These are phyloP conservation scores for Ophioceras dolichostomum DNA, from an alignment of 2,329 filamentous ascomycete genomes.

Conservation along the genomic window DNA sequence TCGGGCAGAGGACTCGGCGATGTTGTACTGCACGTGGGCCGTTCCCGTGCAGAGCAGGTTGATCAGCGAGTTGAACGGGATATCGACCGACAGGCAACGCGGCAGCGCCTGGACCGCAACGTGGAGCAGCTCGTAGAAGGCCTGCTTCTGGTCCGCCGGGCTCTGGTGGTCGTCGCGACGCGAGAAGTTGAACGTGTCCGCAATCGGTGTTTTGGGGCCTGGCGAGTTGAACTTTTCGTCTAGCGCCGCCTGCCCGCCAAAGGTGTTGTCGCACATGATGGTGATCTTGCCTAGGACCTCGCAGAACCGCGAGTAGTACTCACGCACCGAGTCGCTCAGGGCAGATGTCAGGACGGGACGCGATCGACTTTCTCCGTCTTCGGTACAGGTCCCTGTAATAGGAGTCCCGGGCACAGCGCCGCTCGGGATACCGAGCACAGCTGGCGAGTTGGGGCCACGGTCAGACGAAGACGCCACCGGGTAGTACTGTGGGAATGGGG, in stretches of 20 bases:
- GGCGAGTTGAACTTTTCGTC: slow-evolving; percentile 89
- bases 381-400: too few species aligned
- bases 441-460: background rate
- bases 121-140: slow-evolving; percentile 90
- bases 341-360: slow-evolving; percentile 46
- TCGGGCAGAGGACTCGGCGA: slow-evolving; percentile 82
- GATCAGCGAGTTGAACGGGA: slow-evolving; percentile 86
- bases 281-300: slow-evolving; percentile 94
- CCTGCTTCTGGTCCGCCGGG: slow-evolving; percentile 73
- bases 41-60: slow-evolving; percentile 94
- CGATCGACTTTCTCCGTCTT: too few species aligned
- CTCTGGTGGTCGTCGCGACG: slow-evolving; percentile 67
- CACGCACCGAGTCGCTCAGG: slow-evolving; percentile 65
- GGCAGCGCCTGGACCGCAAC: slow-evolving; percentile 92
- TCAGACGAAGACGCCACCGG: background rate
- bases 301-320: slow-evolving; percentile 85
- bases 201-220: slow-evolving; percentile 86
- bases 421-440: slow-evolving; percentile 19
- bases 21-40: slow-evolving; percentile 85
- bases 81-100: slow-evolving; percentile 81
- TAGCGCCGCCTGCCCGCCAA: slow-evolving; percentile 86
- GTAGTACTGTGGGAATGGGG: slow-evolving; percentile 72
- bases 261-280: slow-evolving; percentile 91
- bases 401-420: slow-evolving; percentile 6
- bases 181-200: slow-evolving; percentile 85